These are phyloP conservation scores for Lindgomyces ingoldianus DNA, from an alignment of 495 filamentous ascomycete genomes.

Conservation along the genomic window DNA sequence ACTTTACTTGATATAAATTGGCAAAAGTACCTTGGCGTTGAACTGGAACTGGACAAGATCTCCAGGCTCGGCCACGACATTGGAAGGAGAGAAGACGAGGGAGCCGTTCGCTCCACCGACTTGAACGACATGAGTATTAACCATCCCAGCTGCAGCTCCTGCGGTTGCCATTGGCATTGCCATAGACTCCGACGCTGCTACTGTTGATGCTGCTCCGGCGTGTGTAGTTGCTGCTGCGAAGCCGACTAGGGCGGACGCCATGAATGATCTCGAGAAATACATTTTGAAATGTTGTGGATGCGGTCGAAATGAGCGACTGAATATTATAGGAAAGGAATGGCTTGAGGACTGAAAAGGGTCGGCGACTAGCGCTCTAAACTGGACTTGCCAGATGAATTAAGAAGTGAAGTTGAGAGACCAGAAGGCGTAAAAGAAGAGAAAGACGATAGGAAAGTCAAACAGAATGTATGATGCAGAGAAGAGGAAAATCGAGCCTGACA, in stretches of 20 bases:
- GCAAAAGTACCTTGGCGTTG: constrained; percentile 45
- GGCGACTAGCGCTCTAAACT: constrained; percentile 40
- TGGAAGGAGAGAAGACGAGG: constrained; percentile 45
- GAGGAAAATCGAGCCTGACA: constrained; percentile 18
- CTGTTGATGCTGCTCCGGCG: constrained; percentile 3
- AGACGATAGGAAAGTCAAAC: constrained; percentile 30
- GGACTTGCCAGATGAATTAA: constrained; percentile 39
- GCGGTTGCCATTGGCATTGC: constrained; percentile 1
- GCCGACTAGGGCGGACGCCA: constrained; percentile 28
- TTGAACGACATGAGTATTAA: constrained; percentile 36
- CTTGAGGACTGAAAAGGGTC: constrained; percentile 6
- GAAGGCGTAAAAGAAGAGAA: constrained; percentile 33
- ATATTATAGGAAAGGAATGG: constrained; percentile 27
- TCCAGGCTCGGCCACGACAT: constrained; percentile 47
- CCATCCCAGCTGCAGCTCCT: constrained; percentile 2
- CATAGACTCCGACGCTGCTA: not conserved
- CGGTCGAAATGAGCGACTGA: constrained; percentile 32
- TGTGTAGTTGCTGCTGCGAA: constrained; percentile 18
- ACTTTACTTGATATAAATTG: constrained; percentile 6
- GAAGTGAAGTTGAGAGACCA: constrained; percentile 37
- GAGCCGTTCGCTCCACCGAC: constrained; percentile 36
- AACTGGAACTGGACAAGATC: constrained; percentile 59
- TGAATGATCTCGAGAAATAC: constrained; percentile 35
- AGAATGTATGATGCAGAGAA: constrained; percentile 26
- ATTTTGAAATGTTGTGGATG: constrained; percentile 22